Base-by-base conservation (phyloP, 2,329 filamentous ascomycete genomes). In the Didymellaceae sp. region DNA sequence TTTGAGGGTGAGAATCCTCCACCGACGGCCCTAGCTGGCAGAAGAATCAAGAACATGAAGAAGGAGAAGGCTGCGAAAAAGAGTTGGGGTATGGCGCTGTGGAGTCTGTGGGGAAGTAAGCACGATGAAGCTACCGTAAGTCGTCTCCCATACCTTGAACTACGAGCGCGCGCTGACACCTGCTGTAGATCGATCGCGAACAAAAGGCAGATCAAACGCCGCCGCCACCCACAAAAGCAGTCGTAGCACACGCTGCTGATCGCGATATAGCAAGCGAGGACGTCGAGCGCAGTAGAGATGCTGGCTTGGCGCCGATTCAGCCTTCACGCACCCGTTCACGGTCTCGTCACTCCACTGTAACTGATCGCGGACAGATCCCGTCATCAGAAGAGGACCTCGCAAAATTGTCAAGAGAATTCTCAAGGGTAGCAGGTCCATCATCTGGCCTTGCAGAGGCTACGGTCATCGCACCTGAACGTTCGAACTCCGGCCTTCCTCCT, bases 61-160 rank as follows among this genome's bases (percentile, higher is more conserved):
- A 67, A 68, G 59, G 71, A 78, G n/a, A 79, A 81, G 55, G 79
- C 78, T 61, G 81, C 81, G 67, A 85, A 79, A 59, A 86, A 83
- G 78, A 91, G 89, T 58, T 84, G 88, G 74, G 90, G 88, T 6
- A 78, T 97, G 71, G 84, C 86, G 2, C 76, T 97, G 58, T 97
- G 93, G 93, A 89, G 86, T 40, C 79, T 87, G 1, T 95, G 91
- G 89, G 91, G 90, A 11, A 92, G 88, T 35, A 95, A 89, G 68
- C 91, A 97, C 66, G 94, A 97, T 67, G 83, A 93, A 71, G 80
- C 80, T 55, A 89, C 88, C 0, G 80, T 95, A 63, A 48, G 67
- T 57, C 7, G 10, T 24, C n/a, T n/a, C 21, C 11, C 22, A 18
- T 1, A n/a, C 26, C 26, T 28, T 13, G 2, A 20, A 8, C 10